phyloP scores from a whole-genome alignment of 176 grass and related monocot species.

The Pontederia crassipes region DNA sequence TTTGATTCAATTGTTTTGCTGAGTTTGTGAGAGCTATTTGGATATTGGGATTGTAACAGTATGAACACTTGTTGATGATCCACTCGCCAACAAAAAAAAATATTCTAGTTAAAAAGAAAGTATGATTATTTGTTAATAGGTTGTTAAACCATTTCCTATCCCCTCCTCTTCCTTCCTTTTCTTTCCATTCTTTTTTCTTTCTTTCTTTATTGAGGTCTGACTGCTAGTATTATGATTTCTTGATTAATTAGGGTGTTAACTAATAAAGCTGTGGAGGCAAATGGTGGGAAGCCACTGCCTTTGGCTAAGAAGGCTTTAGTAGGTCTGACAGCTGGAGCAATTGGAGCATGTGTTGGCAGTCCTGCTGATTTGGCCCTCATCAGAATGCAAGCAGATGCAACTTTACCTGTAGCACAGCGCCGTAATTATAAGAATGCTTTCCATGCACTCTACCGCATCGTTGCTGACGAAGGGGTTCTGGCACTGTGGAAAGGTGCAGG shows the following conservation, averaged over 20 bases:
- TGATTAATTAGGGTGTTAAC: slow-evolving; percentile 61
- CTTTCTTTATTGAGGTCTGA: slow-evolving; percentile 1
- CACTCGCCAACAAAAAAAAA: too few relatives aligned
- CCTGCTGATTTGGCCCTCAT: slow-evolving; percentile 89
- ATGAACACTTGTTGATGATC: too few relatives aligned
- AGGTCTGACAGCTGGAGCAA: slow-evolving; percentile 81
- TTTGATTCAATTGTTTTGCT: too few relatives aligned
- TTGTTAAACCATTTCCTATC: too few relatives aligned
- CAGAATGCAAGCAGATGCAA: slow-evolving; percentile 93
- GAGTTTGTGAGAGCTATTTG: too few relatives aligned
- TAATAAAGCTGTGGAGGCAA: slow-evolving; percentile 91
- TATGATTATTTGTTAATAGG: too few relatives aligned
- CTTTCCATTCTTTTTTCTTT: neutral
- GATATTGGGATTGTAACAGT: too few relatives aligned
- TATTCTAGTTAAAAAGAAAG: too few relatives aligned
- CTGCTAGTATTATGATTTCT: neutral
- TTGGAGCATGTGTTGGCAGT: slow-evolving; percentile 70
- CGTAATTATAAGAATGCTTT: slow-evolving; percentile 91
- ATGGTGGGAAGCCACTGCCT: slow-evolving; percentile 79
- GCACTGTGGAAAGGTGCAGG: slow-evolving; percentile 93
- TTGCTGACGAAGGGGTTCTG: slow-evolving; percentile 79
- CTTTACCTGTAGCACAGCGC: slow-evolving; percentile 58
- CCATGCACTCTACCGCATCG: slow-evolving; percentile 66
- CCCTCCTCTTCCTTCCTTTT: neutral
- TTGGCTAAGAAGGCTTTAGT: slow-evolving; percentile 73